Conservation (phyloP, 1,284 basidiomycete genomes). For the Malassezia obtusa region DNA sequence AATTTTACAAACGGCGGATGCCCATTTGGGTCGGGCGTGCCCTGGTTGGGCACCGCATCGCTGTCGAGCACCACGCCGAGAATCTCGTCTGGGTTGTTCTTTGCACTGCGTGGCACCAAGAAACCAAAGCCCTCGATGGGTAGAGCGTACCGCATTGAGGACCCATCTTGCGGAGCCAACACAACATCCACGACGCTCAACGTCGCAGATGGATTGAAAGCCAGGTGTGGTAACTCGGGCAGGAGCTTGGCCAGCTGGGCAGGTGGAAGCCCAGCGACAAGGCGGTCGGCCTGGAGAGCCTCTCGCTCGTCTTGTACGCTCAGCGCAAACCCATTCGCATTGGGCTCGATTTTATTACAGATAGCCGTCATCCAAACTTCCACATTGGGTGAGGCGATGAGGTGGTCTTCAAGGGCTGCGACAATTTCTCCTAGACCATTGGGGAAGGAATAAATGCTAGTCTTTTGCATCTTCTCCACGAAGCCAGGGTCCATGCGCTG, state of each 20-base stretch:
- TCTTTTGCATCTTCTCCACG: slow-evolving; percentile 54
- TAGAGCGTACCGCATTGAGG: slow-evolving; percentile 63
- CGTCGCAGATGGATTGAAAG: slow-evolving; percentile 44
- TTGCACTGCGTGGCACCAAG: slow-evolving; percentile 67
- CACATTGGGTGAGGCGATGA: slow-evolving; percentile 57
- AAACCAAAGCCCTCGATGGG: slow-evolving; percentile 83
- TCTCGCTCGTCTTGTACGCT: background rate
- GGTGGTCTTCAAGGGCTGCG: slow-evolving; percentile 53
- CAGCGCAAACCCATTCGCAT: background rate
- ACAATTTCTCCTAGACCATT: slow-evolving; percentile 68
- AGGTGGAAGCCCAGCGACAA: slow-evolving; percentile 50
- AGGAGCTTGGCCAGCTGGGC: slow-evolving; percentile 21
- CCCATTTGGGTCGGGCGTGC: slow-evolving; percentile 9
- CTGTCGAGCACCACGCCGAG: slow-evolving; percentile 59
- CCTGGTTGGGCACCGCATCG: slow-evolving; percentile 48
- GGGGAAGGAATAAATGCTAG: slow-evolving; percentile 68
- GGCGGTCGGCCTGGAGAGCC: slow-evolving; percentile 19
- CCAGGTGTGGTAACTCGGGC: slow-evolving; percentile 45
- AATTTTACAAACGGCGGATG: slow-evolving; percentile 55
- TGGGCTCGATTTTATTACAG: slow-evolving; percentile 48
- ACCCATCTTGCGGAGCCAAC: slow-evolving; percentile 50
- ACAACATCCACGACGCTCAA: slow-evolving; percentile 41
- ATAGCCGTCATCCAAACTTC: slow-evolving; percentile 53
- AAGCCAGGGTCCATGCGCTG: slow-evolving; percentile 50
- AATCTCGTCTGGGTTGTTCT: slow-evolving; percentile 52